Percentiles rank a stretch among this genome's conserved stretches.
Evolutionary conservation across 2,329 filamentous ascomycete genomes (phyloP).

Genomic region (Fusarium sacchari): DNA sequence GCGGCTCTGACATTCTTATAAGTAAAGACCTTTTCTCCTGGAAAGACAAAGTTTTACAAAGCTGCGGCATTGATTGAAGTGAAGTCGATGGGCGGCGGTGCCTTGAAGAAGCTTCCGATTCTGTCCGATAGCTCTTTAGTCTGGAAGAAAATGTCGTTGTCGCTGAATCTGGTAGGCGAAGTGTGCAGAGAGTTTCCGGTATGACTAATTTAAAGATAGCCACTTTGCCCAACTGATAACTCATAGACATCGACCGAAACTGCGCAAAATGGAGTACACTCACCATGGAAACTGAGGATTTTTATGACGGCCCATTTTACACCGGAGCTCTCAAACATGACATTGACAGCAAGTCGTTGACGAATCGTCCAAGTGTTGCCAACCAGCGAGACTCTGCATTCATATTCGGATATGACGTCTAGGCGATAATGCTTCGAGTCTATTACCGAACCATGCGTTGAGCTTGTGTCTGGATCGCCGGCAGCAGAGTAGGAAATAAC

Average conservation of each 20-base stretch:
- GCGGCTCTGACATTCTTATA: not conserved
- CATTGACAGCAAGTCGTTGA: no score
- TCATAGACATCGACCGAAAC: not conserved
- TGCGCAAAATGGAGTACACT: no score
- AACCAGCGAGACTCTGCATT: not conserved
- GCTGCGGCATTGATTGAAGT: not conserved
- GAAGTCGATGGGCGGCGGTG: fast-evolving
- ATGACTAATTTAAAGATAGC: not conserved
- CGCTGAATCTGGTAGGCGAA: not conserved
- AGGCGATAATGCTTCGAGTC: not conserved
- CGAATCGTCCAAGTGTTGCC: not conserved
- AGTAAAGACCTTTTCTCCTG: fast-evolving
- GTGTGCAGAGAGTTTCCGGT: not conserved
- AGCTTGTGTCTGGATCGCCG: not conserved
- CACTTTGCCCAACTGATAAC: not conserved
- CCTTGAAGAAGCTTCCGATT: fast-evolving
- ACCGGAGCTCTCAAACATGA: no score
- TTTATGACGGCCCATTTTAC: no score
- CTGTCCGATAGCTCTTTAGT: not conserved
- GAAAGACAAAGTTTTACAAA: fast-evolving
- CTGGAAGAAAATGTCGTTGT: not conserved
- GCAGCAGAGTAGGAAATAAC: fast-evolving
- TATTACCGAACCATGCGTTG: fast-evolving
- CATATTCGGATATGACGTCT: not conserved
- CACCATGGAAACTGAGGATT: no score